These are phyloP conservation scores for Fusarium hainanense DNA, from an alignment of 2,329 filamentous ascomycete genomes.

Conservation along the genomic window DNA sequence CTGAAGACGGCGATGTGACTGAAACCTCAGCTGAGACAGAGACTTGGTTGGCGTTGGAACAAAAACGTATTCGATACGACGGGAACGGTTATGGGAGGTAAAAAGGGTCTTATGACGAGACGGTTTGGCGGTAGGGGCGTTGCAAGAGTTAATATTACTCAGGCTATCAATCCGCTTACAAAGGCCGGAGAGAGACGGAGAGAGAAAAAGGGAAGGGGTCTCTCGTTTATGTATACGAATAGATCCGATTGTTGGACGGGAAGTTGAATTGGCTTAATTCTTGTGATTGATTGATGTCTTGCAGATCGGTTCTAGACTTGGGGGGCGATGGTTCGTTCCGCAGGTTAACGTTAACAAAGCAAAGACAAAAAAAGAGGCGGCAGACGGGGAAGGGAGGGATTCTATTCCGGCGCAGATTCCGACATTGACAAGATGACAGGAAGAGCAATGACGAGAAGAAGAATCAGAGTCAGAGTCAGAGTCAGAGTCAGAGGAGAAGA, in stretches of 20 bases:
- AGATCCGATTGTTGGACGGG: conserved; percentile 2
- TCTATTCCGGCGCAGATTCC: conserved; percentile 17
- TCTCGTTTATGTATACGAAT: conserved; percentile 18
- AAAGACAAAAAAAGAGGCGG: conserved; percentile 10
- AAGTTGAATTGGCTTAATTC: conserved; percentile 22
- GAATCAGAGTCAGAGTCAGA: background rate
- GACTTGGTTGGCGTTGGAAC: conserved; percentile 3
- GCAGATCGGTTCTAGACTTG: conserved; percentile 33
- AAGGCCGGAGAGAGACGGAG: background rate
- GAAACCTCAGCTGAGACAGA: conserved; percentile 37
- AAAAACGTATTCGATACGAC: conserved; percentile 15
- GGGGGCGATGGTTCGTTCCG: conserved; percentile 24
- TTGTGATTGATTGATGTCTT: conserved; percentile 22
- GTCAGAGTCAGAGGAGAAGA: background rate
- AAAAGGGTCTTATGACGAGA: conserved; percentile 10
- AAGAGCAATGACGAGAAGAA: background rate
- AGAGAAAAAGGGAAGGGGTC: background rate
- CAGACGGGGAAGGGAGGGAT: conserved; percentile 8
- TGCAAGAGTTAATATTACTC: conserved; percentile 11
- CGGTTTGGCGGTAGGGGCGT: background rate
- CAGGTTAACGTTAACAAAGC: background rate
- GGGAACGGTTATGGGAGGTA: conserved; percentile 4
- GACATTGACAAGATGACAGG: conserved; percentile 7
- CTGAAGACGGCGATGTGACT: conserved; percentile 35
- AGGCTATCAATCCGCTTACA: conserved; percentile 28